These are phyloP conservation scores for Tetrastigma voinierianum DNA, from an alignment of 164 flowering plant species.

Conservation along the genomic window DNA sequence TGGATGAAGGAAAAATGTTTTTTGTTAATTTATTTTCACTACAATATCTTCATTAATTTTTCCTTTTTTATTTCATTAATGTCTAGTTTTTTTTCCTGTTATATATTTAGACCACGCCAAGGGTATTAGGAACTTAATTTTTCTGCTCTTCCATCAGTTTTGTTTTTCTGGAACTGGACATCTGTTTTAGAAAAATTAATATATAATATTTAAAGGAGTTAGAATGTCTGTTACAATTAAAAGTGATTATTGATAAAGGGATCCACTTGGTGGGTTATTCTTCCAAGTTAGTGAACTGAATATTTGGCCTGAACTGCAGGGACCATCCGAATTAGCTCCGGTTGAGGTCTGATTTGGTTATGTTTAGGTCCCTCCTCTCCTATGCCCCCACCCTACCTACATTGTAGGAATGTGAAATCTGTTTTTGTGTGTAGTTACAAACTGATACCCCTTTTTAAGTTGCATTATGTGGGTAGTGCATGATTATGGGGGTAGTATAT, in stretches of 20 bases:
- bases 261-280: background rate
- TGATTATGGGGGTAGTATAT: no score
- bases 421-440: background rate
- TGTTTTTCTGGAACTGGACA: background rate
- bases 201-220: background rate
- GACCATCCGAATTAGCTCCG: conserved; percentile 1
- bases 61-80: no score
- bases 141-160: background rate
- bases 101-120: no score
- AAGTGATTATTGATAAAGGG: background rate
- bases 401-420: background rate
- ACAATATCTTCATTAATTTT: no score
- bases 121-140: no score
- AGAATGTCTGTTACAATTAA: background rate
- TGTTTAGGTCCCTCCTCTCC: conserved; percentile 1
- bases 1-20: no score
- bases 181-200: background rate
- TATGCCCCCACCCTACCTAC: background rate
- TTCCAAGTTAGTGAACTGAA: background rate
- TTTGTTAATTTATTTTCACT: no score
- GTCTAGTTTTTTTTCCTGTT: no score
- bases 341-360: background rate
- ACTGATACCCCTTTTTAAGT: background rate
- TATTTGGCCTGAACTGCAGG: conserved; percentile 1
- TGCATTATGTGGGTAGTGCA: background rate